Base-by-base conservation (phyloP, 2,329 filamentous ascomycete genomes). In the Fusarium foetens region DNA sequence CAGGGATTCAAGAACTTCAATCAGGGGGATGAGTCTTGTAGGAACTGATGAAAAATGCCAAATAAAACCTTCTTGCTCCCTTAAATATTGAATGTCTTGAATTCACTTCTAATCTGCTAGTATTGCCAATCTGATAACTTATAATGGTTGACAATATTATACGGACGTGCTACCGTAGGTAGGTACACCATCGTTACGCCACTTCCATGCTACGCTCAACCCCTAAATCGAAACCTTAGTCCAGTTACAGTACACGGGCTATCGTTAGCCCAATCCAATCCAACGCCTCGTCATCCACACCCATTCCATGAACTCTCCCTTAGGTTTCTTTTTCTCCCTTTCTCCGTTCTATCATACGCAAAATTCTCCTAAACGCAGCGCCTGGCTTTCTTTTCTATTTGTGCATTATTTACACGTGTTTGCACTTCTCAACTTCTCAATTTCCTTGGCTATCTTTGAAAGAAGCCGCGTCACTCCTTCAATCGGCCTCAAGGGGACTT, bases 401-500 rank as follows among this genome's bases (percentile, higher is more conserved):
- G 46, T 36, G 25, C 53, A 63, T 60, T 60, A 31, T 57, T 68
- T 35, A 39, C 36, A 58, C 42, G 35, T 46, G 55, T 43, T 52
- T 65, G 39, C 36, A 46, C 51, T 63, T 36, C 45, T 61, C 62
- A 35, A 42, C 69, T 25, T 48, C 42, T 61, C 62, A 36, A 51
- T 67, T 39, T 53, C 39, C 54, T 63, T 51, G 78, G 77, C 77
- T 75, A 54, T 81, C 81, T 81, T 82, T 79, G 79, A 82, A 57
- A 81, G 79, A 80, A 76, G 76, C 78, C 77, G 70, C 70, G 70
- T 77, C 80, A 75, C 74, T 80, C 80, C 72, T 79, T 79, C 73
- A 46, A 65, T 41, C 57, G 51, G 58, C 59, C 43, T 45, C 48
- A 58, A 63, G 63, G 31, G 42, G 57, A 38, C 45, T 36, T 60